Evolutionary conservation across 179 eudicot species (phyloP).

Genomic region (Vitellaria paradoxa): DNA sequence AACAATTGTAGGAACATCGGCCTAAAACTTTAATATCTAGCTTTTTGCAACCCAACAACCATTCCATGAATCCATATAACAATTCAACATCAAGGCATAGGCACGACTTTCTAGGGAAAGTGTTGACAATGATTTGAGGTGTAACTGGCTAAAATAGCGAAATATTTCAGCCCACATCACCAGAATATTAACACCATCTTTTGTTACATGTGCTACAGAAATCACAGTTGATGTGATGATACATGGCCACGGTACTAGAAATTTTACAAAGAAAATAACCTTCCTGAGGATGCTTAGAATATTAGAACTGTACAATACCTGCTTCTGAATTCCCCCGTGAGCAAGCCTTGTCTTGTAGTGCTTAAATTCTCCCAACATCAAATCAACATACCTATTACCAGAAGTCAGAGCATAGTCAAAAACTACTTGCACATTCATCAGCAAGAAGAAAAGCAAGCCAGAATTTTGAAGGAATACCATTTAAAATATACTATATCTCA

Average conservation of each 20-base stretch:
- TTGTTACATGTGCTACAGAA: not conserved
- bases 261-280: not conserved
- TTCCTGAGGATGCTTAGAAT: not conserved
- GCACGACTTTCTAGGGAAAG: no score
- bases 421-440: not conserved
- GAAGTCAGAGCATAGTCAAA: conserved; percentile 2
- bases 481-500: not conserved
- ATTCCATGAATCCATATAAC: no score
- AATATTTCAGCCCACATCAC: not conserved
- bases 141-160: not conserved
- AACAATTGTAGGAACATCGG: no score
- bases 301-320: conserved; percentile 42
- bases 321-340: conserved; percentile 78
- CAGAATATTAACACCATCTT: not conserved
- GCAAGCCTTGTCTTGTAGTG: conserved; percentile 88
- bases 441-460: not conserved
- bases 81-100: no score
- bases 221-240: not conserved
- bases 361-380: conserved; percentile 89
- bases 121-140: no score
- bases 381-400: conserved; percentile 78
- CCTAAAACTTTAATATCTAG: no score
- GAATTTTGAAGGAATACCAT: not conserved
- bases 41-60: no score
- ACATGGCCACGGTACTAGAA: not conserved